Evolutionary conservation across 1,284 basidiomycete genomes (phyloP), one percentile per base, ranked within the genome.

Genomic region (Trichosporon faecale): DNA sequence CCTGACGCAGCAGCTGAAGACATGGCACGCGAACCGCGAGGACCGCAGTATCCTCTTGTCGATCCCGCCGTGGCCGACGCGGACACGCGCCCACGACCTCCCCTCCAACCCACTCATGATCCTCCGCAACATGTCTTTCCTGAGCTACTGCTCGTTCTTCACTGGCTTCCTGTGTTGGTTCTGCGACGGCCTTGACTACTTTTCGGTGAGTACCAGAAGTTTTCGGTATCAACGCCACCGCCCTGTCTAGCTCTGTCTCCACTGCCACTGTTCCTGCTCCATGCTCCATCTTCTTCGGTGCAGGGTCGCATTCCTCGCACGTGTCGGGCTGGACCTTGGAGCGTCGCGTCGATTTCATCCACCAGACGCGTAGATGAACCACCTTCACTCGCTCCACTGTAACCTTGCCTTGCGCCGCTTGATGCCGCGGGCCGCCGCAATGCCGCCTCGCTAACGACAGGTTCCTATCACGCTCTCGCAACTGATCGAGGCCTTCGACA

Each of bases 121-220:
- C 29, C 55, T 86, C 68, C 72, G 80, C 44, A 79, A 57, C 55
- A 70, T 70, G 69, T 60, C 55, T 11, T 9, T 23, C 44, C 14
- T 72, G 57, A 49, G 16, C 1, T 70, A 52, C 29, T 57, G 81
- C 64, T 79, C 85, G 25, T 78, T 86, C 18, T 84, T 84, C 75
- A 83, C 83, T 46, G 83, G 86, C 7, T 87, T 88, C 75, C 88
- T 91, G 2, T 80, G 85, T 65, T 87, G 88, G 80, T 84, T 84
- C 76, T 83, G 83, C 46, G 84, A 86, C 6, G 87, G 88, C 75
- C 88, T 91, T 77, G 86, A 86, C 25, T 90, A 90, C 89, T 89
- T 81, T 18, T 84, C 77, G 73, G 57, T 73, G 64, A 49, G 69
- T 65, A 44, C 40, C 40, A 44, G 40, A 44, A 44, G 18, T 6